Evolutionary conservation across 192 early-diverging fungal species (phyloP).

Genomic region (Coemansia sp.): DNA sequence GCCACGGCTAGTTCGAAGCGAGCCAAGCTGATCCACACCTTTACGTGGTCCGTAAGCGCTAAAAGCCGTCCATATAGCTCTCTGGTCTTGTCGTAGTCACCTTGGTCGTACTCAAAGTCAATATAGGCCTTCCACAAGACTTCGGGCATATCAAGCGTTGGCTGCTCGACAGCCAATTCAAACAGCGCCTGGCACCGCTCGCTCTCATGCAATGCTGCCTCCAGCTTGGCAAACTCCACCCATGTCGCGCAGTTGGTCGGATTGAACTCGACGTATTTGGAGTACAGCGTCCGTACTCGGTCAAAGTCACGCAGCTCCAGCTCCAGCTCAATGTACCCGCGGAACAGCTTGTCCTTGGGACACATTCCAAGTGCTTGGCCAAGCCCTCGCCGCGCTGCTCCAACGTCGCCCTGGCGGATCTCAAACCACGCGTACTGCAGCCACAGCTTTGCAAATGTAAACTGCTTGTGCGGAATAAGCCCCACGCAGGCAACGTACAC

Average conservation of each 20-base stretch:
- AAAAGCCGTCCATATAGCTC: slow-evolving; percentile 84
- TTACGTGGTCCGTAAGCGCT: slow-evolving; percentile 89
- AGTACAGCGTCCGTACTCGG: slow-evolving; percentile 85
- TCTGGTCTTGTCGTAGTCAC: slow-evolving; percentile 79
- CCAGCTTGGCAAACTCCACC: slow-evolving; percentile 97
- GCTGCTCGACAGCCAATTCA: slow-evolving; percentile 89
- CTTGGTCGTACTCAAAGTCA: slow-evolving; percentile 88
- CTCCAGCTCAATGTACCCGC: slow-evolving; percentile 97
- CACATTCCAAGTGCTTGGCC: slow-evolving; percentile 86
- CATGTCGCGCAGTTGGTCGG: slow-evolving; percentile 88
- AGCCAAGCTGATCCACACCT: slow-evolving; percentile 96
- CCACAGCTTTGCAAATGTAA: slow-evolving; percentile 99
- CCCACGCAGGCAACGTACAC: slow-evolving; percentile 84
- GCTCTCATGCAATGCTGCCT: slow-evolving; percentile 80
- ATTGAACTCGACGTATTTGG: slow-evolving; percentile 90
- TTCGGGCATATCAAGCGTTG: slow-evolving; percentile 96
- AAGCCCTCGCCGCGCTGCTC: slow-evolving; percentile 74
- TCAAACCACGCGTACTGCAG: slow-evolving; percentile 92
- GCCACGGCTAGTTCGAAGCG: slow-evolving; percentile 80
- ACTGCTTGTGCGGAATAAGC: slow-evolving; percentile 88
- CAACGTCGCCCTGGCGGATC: slow-evolving; percentile 75
- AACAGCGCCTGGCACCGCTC: slow-evolving; percentile 88
- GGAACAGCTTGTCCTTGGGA: slow-evolving; percentile 91
- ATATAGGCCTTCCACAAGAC: slow-evolving; percentile 98
- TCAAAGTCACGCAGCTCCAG: slow-evolving; percentile 93